Evolutionary conservation across 495 filamentous ascomycete species (phyloP), one percentile per base, ranked within the genome.

Genomic region (Penicillium tannophilum): DNA sequence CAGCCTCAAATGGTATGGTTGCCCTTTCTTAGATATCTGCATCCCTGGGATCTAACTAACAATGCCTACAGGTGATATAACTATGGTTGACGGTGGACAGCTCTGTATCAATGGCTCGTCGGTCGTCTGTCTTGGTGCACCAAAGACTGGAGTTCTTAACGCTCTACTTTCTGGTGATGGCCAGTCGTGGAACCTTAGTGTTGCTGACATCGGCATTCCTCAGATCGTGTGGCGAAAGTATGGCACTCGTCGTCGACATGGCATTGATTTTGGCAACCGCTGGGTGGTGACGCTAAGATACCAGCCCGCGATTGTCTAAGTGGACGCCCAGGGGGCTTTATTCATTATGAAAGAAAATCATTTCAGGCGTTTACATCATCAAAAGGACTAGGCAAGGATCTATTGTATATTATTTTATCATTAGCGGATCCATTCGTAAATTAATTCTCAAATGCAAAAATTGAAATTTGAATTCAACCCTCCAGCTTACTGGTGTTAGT

Each of bases 141-240:
- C 94, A 0, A 91, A 95, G 72, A 84, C 82, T 2, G 94, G 94
- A 0, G 69, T 97, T 16, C 72, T 97, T 19, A 86, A 88, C 66
- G 87, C 89, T 3, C 70, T 91, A 62, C 74, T 82, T 23, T 77
- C 84, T 2, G 84, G 87, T 6, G 84, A 87, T 46, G 75, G 67
- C 0, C 63, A 63, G 2, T 70, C 65, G 28, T 95, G 92, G 90
- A 86, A 86, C 51, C 70, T 97, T 2, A 88, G 81, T 55, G 82
- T 97, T 16, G 92, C 86, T 5, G 94, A 98, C 74, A 87, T 96
- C 60, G 93, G 94, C 3, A 83, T 98, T 9, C 84, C 85, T 2
- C 85, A 88, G 62, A 80, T 87, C 9, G 89, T 89, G 0, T 96
- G 94, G 92, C 88, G 87, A 66, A 92, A 92, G 67, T 91, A 91